Conservation (phyloP, 2,329 filamentous ascomycete species). For the Leptographium wingfieldii region DNA sequence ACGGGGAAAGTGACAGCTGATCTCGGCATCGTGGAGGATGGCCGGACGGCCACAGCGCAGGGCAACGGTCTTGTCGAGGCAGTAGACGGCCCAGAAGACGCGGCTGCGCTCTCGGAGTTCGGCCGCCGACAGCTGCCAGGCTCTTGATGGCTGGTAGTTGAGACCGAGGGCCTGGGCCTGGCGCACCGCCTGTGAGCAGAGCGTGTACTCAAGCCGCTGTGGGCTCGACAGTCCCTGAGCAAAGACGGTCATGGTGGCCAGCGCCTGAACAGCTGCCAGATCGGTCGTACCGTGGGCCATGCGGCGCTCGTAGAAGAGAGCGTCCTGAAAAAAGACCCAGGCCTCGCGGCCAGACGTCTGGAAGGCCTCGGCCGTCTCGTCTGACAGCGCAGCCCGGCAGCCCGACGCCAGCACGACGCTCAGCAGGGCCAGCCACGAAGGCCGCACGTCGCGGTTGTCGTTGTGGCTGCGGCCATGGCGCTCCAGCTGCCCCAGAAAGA, state of each 20-base stretch:
- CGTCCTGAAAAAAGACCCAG: slow-evolving; percentile 4
- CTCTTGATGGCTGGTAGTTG: not conserved
- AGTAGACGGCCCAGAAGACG: slow-evolving; percentile 6
- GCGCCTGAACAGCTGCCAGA: slow-evolving; percentile 5
- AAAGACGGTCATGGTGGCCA: slow-evolving; percentile 4
- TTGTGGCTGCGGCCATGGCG: not conserved
- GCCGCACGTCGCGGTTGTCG: not conserved
- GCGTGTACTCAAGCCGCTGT: slow-evolving; percentile 6
- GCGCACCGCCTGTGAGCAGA: slow-evolving; percentile 4
- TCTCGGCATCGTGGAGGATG: not conserved
- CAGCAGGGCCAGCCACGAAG: slow-evolving; percentile 4
- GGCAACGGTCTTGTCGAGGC: slow-evolving; percentile 5
- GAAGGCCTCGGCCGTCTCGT: slow-evolving; percentile 4
- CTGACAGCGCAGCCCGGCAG: slow-evolving; percentile 4
- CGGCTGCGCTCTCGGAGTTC: slow-evolving; percentile 4
- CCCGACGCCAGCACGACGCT: slow-evolving; percentile 4
- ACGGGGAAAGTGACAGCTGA: slow-evolving; percentile 3
- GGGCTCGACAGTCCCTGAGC: slow-evolving; percentile 5
- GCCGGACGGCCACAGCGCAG: slow-evolving; percentile 3
- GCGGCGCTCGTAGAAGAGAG: slow-evolving; percentile 3
- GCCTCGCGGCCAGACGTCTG: slow-evolving; percentile 4
- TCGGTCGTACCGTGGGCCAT: slow-evolving; percentile 4
- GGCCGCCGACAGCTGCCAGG: not conserved
- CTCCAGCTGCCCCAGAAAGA: slow-evolving; percentile 1
- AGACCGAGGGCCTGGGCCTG: slow-evolving; percentile 5